Base-by-base conservation (phyloP, 208 protist species). In the Blastocrithidia nonstop region DNA sequence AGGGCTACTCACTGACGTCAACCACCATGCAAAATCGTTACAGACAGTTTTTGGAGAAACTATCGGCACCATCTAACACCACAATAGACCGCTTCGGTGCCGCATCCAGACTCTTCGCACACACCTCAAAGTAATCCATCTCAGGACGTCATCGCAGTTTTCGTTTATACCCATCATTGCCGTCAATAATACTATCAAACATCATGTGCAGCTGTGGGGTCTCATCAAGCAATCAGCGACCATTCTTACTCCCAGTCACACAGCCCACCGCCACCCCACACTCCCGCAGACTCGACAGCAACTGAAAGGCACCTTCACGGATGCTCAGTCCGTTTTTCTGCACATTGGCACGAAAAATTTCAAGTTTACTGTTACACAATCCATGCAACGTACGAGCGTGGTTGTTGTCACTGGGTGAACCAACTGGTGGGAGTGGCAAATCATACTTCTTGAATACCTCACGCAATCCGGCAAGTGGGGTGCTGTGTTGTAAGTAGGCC, bases 221-320 rank as follows among this genome's bases (percentile, higher is more conserved):
- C 40, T 90, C 61, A 27, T 76, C 27, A 17, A 90, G 49, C 7
- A 92, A 31, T 76, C 77, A 91, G 0, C 59, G 40, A 8, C 79
- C 86, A 39, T 84, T 88, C 44, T 80, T 79, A 50, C 86, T 94
- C 7, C 63, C 62, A 17, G 82, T 73, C 1, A 90, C 82, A 61
- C 78, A 82, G 15, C 87, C 87, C 24, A 94, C 57, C 4, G 57
- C 49, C 45, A 94, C 88, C 13, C 67, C 78, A 38, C 66, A 75
- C 38, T 82, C 61, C 2, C 68, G 66, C 6, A 94, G 57, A 21
- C 83, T 45, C 2, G 70, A 50, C 20, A 94, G 66, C 15, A 94
- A 56, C 37, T 78, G 43, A 13, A 86, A 40, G 1, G 64, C 59
- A 1, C 73, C 77, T 23, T 74, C 61, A 21, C 75, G 66, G 40